A percentile compares a stretch with the other conserved stretches of the same genome.
phyloP scores from a whole-genome alignment of 306 rosid genomes.

The Pterocarpus macrocarpus region DNA sequence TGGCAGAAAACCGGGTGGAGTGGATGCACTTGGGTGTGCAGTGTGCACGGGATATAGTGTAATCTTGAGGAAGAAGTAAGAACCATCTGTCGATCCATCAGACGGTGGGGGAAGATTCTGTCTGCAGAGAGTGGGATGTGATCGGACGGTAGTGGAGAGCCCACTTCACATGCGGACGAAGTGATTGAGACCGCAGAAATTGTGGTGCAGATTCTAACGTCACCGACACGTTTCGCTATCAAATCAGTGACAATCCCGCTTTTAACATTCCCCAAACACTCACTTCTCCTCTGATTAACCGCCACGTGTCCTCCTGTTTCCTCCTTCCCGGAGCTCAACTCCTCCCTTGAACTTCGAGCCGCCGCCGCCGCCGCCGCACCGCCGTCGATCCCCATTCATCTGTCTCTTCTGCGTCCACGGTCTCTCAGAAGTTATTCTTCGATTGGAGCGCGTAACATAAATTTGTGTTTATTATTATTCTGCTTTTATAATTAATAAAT shows the following conservation, averaged over 20 bases:
- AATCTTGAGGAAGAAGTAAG: conserved; percentile 16
- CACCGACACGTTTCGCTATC: conserved; percentile 55
- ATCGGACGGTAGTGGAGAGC: conserved; percentile 11
- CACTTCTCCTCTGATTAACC: background rate
- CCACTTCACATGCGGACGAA: background rate
- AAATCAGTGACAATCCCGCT: conserved; percentile 4
- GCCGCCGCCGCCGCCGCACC: conserved; percentile 42
- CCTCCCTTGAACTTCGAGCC: conserved; percentile 39
- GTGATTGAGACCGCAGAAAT: background rate
- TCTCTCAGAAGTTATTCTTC: background rate
- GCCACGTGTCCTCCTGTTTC: conserved; percentile 44
- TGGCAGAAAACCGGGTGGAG: too few species aligned
- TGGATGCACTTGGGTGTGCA: too few species aligned
- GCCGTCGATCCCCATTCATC: background rate
- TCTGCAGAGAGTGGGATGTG: background rate
- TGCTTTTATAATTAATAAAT: too few species aligned
- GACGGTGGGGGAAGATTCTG: conserved; percentile 33
- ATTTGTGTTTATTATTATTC: too few species aligned
- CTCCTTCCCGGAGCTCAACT: conserved; percentile 24
- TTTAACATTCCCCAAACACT: conserved; percentile 32
- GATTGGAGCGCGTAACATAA: background rate
- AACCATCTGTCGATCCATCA: background rate
- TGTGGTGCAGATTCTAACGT: conserved; percentile 11
- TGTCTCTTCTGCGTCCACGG: background rate
- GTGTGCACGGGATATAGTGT: too few species aligned